Conservation (phyloP, 345 rosid species). For the Eutrema japonicum region DNA sequence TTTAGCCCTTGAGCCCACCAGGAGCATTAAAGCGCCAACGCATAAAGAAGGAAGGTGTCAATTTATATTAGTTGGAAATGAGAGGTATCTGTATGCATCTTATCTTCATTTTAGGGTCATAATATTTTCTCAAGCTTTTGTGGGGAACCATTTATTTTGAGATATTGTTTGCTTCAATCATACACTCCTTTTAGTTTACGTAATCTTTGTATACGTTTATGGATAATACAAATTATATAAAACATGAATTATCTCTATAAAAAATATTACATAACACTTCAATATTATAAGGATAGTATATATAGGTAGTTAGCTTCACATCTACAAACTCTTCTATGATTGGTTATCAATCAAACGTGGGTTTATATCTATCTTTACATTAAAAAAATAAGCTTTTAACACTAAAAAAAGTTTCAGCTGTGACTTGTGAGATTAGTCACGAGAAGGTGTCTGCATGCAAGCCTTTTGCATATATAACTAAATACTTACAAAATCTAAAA, state of each 20-base stretch:
- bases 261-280: background rate
- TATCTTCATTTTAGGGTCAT: conserved; percentile 43
- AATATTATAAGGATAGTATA: background rate
- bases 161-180: conserved; percentile 36
- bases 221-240: conserved; percentile 7
- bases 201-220: background rate
- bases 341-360: background rate
- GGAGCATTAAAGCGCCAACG: background rate
- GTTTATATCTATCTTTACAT: background rate
- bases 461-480: background rate
- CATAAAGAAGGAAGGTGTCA: conserved; percentile 10
- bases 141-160: conserved; percentile 19
- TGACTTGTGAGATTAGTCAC: background rate
- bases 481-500: background rate
- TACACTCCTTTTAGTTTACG: background rate
- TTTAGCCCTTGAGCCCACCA: conserved; percentile 8
- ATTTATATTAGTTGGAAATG: background rate
- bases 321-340: background rate
- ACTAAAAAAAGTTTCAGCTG: background rate
- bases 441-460: conserved; percentile 4
- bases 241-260: background rate
- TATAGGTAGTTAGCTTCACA: conserved; percentile 1
- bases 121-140: conserved; percentile 1
- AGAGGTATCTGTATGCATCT: conserved; percentile 23
- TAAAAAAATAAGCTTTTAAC: background rate